Percentiles rank a stretch among this genome's conserved stretches.
phyloP scores from a whole-genome alignment of 371 early-diverging fungal genomes.

The Mucor ambiguus region DNA sequence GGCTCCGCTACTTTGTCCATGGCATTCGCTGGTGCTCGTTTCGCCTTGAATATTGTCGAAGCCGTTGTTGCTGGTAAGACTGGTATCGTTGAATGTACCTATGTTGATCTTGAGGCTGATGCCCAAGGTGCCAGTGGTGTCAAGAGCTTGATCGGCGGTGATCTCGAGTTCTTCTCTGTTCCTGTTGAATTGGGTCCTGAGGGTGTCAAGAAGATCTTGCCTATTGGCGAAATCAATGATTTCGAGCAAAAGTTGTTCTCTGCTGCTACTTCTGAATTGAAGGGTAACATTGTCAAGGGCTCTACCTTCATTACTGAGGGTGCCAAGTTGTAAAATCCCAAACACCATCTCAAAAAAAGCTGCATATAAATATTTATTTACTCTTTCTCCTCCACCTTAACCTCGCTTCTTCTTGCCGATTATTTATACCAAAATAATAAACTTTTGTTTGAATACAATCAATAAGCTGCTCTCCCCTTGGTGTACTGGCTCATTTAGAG shows the following conservation, averaged over 20 bases:
- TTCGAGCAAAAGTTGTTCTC: conserved; percentile 75
- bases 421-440: conserved; percentile 17
- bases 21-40: conserved; percentile 92
- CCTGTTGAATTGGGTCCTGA: conserved; percentile 82
- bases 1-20: conserved; percentile 89
- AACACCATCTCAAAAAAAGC: neutral
- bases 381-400: neutral
- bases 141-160: conserved; percentile 48
- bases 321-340: conserved; percentile 34
- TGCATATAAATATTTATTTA: conserved; percentile 4
- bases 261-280: conserved; percentile 77
- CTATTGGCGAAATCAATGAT: conserved; percentile 63
- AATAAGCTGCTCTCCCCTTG: neutral
- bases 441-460: conserved; percentile 9
- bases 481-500: no score
- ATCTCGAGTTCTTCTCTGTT: conserved; percentile 81
- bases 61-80: conserved; percentile 67
- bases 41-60: conserved; percentile 71
- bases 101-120: conserved; percentile 80
- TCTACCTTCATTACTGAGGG: conserved; percentile 54
- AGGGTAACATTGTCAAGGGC: conserved; percentile 78
- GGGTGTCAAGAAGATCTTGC: conserved; percentile 75
- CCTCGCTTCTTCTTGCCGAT: neutral
- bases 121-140: conserved; percentile 51
- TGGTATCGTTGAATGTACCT: conserved; percentile 78